Evolutionary conservation across 2,329 filamentous ascomycete species (phyloP).

Genomic region (Talaromyces verruculosus): DNA sequence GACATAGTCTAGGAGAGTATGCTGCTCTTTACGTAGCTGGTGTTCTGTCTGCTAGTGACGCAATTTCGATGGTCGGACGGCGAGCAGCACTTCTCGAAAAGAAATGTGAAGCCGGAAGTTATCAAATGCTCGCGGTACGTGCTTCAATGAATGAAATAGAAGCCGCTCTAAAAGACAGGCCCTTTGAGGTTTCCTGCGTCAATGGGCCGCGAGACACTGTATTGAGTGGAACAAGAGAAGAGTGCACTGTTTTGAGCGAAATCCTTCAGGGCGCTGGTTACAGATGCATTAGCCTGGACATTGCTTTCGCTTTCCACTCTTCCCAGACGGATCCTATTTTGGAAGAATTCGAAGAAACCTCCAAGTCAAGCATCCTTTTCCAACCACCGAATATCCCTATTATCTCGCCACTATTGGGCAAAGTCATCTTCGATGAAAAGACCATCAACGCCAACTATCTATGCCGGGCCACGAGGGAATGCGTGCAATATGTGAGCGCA

Average conservation of each 20-base stretch:
- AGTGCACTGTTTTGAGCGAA: conserved; percentile 46
- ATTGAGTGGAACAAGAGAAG: conserved; percentile 56
- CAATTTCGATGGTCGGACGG: conserved; percentile 66
- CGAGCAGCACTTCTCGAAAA: conserved; percentile 65
- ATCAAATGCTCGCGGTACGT: conserved; percentile 62
- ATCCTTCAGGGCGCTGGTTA: conserved; percentile 58
- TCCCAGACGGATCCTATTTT: conserved; percentile 64
- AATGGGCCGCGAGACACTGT: conserved; percentile 76
- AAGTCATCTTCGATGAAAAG: conserved; percentile 35
- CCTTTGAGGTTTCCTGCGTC: conserved; percentile 65
- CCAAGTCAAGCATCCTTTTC: conserved; percentile 43
- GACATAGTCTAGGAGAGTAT: conserved; percentile 44
- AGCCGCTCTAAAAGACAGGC: conserved; percentile 45
- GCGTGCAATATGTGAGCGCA: conserved; percentile 67
- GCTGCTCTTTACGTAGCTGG: conserved; percentile 39
- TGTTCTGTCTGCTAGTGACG: conserved; percentile 37
- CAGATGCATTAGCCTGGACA: conserved; percentile 62
- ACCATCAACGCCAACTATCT: conserved; percentile 60
- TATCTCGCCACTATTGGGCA: conserved; percentile 47
- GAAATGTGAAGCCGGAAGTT: conserved; percentile 65
- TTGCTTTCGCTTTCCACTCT: conserved; percentile 68
- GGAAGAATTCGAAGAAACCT: conserved; percentile 58
- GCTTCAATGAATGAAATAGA: conserved; percentile 44
- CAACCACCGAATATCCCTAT: conserved; percentile 43
- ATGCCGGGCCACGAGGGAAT: conserved; percentile 63